phyloP scores from a whole-genome alignment of 805 yeast genomes.

The Wickerhamomyces strasburgensis region DNA sequence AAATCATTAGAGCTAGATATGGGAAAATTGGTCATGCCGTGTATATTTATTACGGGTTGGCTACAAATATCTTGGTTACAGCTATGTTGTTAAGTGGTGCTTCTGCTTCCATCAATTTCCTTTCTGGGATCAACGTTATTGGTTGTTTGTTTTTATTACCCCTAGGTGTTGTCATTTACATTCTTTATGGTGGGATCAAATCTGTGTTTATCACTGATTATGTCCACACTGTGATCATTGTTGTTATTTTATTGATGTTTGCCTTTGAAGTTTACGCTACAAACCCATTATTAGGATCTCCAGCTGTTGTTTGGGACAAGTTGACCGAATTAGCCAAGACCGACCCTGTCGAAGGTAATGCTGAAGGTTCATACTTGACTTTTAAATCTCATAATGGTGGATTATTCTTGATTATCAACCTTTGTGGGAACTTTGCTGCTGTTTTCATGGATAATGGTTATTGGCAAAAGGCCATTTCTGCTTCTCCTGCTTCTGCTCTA shows the following conservation, averaged over 20 bases:
- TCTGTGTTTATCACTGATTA: conserved; percentile 81
- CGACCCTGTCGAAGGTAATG: conserved; percentile 72
- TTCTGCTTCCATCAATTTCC: conserved; percentile 70
- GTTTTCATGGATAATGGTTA: conserved; percentile 84
- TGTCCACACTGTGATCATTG: conserved; percentile 74
- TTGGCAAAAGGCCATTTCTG: conserved; percentile 85
- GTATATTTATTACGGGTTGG: conserved; percentile 74
- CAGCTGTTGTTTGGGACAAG: conserved; percentile 72
- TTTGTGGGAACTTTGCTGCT: conserved; percentile 87
- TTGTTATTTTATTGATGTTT: conserved; percentile 74
- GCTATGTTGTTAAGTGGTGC: conserved; percentile 93
- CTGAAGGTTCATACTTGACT: conserved; percentile 82
- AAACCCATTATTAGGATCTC: conserved; percentile 70
- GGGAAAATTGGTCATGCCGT: conserved; percentile 71
- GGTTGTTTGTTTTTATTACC: conserved; percentile 85
- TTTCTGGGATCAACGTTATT: conserved; percentile 78
- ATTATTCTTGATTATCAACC: conserved; percentile 80
- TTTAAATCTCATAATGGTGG: conserved; percentile 85
- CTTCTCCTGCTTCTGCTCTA: conserved; percentile 75
- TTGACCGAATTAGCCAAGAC: conserved; percentile 55
- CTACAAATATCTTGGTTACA: conserved; percentile 84
- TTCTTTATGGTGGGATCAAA: conserved; percentile 76
- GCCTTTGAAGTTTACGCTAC: conserved; percentile 76
- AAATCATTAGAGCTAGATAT: conserved; percentile 74
- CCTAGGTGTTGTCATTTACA: conserved; percentile 69